Base-by-base conservation (phyloP, 495 filamentous ascomycete species). In the Halenospora varia region DNA sequence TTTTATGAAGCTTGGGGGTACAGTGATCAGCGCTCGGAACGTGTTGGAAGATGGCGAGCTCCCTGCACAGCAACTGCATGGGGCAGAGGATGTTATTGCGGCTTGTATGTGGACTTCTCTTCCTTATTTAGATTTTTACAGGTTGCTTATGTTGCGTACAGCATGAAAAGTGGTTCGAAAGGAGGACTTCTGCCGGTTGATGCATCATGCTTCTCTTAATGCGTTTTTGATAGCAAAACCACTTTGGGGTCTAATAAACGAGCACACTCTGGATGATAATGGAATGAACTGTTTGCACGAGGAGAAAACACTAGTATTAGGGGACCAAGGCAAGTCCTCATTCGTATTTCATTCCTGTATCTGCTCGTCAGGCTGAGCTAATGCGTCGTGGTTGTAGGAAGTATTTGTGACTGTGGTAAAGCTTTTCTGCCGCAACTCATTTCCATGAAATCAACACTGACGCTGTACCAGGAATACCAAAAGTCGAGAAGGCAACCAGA, bases 351-450 rank as follows among this genome's bases (percentile, higher is more conserved):
- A 25, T 49, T 24, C 10, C 10, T 25, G 23, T 9, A 10, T 25
- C 47, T 8, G 24, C 40, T 40, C 18, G 13, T 25, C 24, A 18
- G 44, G 26, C 47, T 49, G 46, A 24, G 54, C 35, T 58, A 48
- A 58, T 29, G 52, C 24, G 22, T 52, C 45, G 18, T 42, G 26
- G 25, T 51, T 52, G 29, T 23, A 58, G 55, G 55, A 17, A 58
- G 55, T 29, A 58, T 58, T 46, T 58, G 55, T 41, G 48, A 58
- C 23, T 58, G 55, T 26, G 55, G 55, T 58, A 58, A 1, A 29
- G 22, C 47, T 20, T 58, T 50, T 44, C 2, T 19, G 52, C 39
- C 13, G 17, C 15, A 23, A 53, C 13, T n/a, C 15, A 1, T 48
- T 47, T 41, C 2, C 25, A 24, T 50, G 39, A 4, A 25, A 6